Conservation (phyloP, 2,329 filamentous ascomycete species). For the Huntiella bhutanensis region DNA sequence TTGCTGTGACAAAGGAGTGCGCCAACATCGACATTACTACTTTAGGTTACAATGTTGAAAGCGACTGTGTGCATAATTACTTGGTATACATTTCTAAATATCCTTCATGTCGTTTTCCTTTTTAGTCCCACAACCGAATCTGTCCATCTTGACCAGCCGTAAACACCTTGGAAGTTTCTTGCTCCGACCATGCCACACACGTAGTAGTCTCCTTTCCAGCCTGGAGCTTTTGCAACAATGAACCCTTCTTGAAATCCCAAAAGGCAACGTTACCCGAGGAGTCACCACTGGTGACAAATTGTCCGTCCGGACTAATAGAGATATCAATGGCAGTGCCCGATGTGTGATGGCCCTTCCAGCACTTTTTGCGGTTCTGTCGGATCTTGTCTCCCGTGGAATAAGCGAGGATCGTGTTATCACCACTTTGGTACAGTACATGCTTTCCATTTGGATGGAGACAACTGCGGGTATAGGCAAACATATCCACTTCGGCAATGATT, state of each 20-base stretch:
- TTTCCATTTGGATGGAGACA: slow-evolving; percentile 75
- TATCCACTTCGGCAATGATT: slow-evolving; percentile 91
- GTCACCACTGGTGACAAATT: slow-evolving; percentile 77
- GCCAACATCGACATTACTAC: no score
- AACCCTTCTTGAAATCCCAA: slow-evolving; percentile 99
- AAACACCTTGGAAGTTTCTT: slow-evolving; percentile 85
- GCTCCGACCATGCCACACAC: slow-evolving; percentile 89
- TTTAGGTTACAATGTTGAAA: no score
- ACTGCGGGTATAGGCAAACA: slow-evolving; percentile 87
- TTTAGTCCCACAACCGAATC: slow-evolving; percentile 80
- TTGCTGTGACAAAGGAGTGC: no score
- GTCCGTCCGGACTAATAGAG: slow-evolving; percentile 73
- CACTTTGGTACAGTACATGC: slow-evolving; percentile 82
- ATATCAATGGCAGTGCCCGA: slow-evolving; percentile 86
- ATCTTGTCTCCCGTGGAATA: slow-evolving; percentile 92
- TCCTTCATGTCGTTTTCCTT: background rate
- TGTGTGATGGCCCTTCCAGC: slow-evolving; percentile 88
- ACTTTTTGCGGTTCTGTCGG: slow-evolving; percentile 93
- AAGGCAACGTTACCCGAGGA: slow-evolving; percentile 80
- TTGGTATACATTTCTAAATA: background rate
- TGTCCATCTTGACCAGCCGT: slow-evolving; percentile 78
- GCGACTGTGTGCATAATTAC: no score
- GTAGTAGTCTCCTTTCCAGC: slow-evolving; percentile 67
- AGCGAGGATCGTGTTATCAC: slow-evolving; percentile 92
- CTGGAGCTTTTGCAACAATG: slow-evolving; percentile 94